phyloP scores from a whole-genome alignment of 2,329 filamentous ascomycete species.

The Fusarium algeriense region DNA sequence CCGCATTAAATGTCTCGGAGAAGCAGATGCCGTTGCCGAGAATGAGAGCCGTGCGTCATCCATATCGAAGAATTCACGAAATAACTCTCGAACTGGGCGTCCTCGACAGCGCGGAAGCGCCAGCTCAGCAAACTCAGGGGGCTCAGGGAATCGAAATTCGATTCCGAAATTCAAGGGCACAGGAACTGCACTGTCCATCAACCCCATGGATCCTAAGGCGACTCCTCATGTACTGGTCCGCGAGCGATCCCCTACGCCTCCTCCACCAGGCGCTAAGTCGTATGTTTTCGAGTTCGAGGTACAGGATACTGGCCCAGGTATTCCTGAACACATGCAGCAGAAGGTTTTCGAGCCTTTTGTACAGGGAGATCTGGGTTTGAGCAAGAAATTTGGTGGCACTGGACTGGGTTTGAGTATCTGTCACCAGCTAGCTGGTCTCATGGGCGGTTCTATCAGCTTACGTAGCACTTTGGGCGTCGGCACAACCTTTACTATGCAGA shows the following conservation, averaged over 20 bases:
- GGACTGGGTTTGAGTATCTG: slow-evolving; percentile 91
- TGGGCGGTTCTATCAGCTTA: slow-evolving; percentile 82
- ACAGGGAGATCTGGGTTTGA: slow-evolving; percentile 89
- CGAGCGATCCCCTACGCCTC: slow-evolving; percentile 70
- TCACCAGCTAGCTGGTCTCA: slow-evolving; percentile 83
- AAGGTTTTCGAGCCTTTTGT: slow-evolving; percentile 95
- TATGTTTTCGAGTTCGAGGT: slow-evolving; percentile 89
- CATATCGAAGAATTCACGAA: slow-evolving; percentile 62
- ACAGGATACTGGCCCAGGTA: slow-evolving; percentile 88
- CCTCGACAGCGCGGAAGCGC: slow-evolving; percentile 62
- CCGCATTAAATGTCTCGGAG: slow-evolving; percentile 78
- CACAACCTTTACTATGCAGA: slow-evolving; percentile 84
- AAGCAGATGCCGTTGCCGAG: slow-evolving; percentile 59
- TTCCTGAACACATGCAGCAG: slow-evolving; percentile 80
- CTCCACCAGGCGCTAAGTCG: slow-evolving; percentile 72
- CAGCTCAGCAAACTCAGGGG: slow-evolving; percentile 63
- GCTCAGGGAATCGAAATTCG: slow-evolving; percentile 55
- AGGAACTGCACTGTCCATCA: slow-evolving; percentile 71
- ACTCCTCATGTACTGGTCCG: slow-evolving; percentile 61
- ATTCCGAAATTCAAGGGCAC: slow-evolving; percentile 47
- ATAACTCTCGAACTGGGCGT: slow-evolving; percentile 56
- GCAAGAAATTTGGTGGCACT: slow-evolving; percentile 90
- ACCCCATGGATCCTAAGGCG: slow-evolving; percentile 69
- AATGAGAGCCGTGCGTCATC: slow-evolving; percentile 66
- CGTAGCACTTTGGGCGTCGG: slow-evolving; percentile 79